Percentiles rank a stretch among this genome's conserved stretches.
Conservation (phyloP, 768 basidiomycete genomes). For the Filobasidium wieringae region DNA sequence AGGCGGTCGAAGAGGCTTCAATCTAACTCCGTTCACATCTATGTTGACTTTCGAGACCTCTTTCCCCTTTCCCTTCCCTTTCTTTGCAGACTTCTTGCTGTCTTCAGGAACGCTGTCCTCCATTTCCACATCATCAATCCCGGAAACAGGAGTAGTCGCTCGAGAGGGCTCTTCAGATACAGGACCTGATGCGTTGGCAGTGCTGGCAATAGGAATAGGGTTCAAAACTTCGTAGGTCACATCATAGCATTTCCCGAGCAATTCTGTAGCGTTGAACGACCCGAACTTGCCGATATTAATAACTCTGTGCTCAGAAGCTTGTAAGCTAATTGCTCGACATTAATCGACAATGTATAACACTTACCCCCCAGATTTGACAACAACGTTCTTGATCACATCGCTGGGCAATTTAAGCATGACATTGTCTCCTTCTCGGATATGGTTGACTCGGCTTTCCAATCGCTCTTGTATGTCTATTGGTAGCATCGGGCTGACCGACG, state of each 20-base stretch:
- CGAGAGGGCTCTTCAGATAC: background rate
- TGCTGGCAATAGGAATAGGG: background rate
- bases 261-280: constrained; percentile 61
- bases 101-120: background rate
- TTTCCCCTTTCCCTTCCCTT: constrained; percentile 36
- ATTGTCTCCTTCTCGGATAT: constrained; percentile 58
- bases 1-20: constrained; percentile 45
- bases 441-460: constrained; percentile 18
- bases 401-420: constrained; percentile 69
- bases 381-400: constrained; percentile 62
- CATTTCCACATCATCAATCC: constrained; percentile 3
- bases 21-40: background rate
- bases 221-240: constrained; percentile 68
- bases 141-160: constrained; percentile 3
- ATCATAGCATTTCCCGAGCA: constrained; percentile 75
- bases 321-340: background rate
- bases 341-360: constrained; percentile 21
- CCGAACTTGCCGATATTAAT: constrained; percentile 76
- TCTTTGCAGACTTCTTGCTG: constrained; percentile 2
- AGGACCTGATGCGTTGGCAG: no score
- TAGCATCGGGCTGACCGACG: no score
- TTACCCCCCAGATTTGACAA: constrained; percentile 61
- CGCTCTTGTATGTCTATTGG: background rate
- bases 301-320: constrained; percentile 43
- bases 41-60: constrained; percentile 54